These are phyloP conservation scores for Allomyces arbusculus DNA, from an alignment of 192 early-diverging fungal genomes.

Conservation along the genomic window DNA sequence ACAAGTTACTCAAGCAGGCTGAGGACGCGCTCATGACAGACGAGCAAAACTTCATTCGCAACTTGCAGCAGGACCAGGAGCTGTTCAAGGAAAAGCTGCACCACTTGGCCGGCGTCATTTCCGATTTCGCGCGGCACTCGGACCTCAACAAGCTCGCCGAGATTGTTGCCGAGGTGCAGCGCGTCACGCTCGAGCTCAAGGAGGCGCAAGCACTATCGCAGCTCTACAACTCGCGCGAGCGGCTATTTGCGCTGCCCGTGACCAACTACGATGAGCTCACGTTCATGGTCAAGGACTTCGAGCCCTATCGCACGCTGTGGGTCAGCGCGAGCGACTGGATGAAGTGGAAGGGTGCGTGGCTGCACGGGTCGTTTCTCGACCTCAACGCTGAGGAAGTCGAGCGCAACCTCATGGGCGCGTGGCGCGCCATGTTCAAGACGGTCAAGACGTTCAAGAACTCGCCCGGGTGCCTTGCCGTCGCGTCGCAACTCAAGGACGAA, in stretches of 20 bases:
- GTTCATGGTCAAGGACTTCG: conserved; percentile 30
- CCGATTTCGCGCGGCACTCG: conserved; percentile 28
- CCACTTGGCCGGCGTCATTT: conserved; percentile 19
- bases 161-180: conserved; percentile 29
- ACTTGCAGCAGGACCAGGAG: conserved; percentile 35
- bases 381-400: conserved; percentile 35
- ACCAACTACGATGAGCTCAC: conserved; percentile 36
- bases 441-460: conserved; percentile 29
- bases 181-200: conserved; percentile 26
- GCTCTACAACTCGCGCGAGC: conserved; percentile 33
- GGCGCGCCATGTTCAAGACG: conserved; percentile 31
- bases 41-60: conserved; percentile 23
- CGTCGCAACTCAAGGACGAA: conserved; percentile 74
- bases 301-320: conserved; percentile 36
- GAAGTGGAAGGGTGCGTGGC: conserved; percentile 31
- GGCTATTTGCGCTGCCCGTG: conserved; percentile 31
- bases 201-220: conserved; percentile 24
- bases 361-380: conserved; percentile 29
- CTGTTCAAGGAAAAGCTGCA: conserved; percentile 37
- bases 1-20: conserved; percentile 23
- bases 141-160: conserved; percentile 23
- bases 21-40: conserved; percentile 26
- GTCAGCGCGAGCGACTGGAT: conserved; percentile 31
- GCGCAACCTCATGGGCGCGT: conserved; percentile 29
- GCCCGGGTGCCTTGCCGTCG: conserved; percentile 49